phyloP scores from a whole-genome alignment of 2,329 filamentous ascomycete genomes.

The Arthrobotrys iridis region DNA sequence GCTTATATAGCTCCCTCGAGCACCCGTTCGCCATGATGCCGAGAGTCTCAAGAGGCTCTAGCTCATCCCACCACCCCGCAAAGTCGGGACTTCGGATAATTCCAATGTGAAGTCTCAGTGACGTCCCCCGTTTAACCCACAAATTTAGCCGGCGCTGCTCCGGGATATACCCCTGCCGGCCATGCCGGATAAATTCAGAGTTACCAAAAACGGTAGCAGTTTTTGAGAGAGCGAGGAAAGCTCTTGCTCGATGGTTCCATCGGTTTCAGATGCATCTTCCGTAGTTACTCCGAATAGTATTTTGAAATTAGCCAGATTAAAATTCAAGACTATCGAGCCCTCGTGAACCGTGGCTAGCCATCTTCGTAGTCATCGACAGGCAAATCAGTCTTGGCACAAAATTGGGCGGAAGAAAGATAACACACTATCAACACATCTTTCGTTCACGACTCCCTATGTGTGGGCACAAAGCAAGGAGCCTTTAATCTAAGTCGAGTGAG shows the following conservation, averaged over 20 bases:
- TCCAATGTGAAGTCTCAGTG: constrained; percentile 2
- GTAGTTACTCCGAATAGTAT: constrained; percentile 31
- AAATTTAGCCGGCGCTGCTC: constrained; percentile 29
- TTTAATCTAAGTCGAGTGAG: too few species aligned
- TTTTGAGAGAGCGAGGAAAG: not conserved
- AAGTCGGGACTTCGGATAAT: constrained; percentile 52
- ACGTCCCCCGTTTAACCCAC: constrained; percentile 38
- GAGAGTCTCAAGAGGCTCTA: constrained; percentile 4
- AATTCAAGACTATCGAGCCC: not conserved
- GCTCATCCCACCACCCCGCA: constrained; percentile 46
- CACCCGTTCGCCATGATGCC: not conserved
- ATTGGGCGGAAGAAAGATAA: not conserved
- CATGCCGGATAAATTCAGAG: constrained; percentile 30
- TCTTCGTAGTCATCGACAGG: not conserved
- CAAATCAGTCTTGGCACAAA: too few species aligned
- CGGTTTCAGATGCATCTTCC: not conserved
- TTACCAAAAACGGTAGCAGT: too few species aligned
- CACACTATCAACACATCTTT: constrained; percentile 13
- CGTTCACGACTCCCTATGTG: not conserved
- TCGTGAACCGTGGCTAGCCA: not conserved
- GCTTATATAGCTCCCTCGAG: constrained; percentile 31
- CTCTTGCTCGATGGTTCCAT: not conserved
- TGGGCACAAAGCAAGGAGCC: too few species aligned
- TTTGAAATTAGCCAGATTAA: constrained; percentile 22
- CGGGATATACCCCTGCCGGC: not conserved